Evolutionary conservation across 495 filamentous ascomycete genomes (phyloP), one percentile per base, ranked within the genome.

Genomic region (Pyrenopolyporus hunteri): DNA sequence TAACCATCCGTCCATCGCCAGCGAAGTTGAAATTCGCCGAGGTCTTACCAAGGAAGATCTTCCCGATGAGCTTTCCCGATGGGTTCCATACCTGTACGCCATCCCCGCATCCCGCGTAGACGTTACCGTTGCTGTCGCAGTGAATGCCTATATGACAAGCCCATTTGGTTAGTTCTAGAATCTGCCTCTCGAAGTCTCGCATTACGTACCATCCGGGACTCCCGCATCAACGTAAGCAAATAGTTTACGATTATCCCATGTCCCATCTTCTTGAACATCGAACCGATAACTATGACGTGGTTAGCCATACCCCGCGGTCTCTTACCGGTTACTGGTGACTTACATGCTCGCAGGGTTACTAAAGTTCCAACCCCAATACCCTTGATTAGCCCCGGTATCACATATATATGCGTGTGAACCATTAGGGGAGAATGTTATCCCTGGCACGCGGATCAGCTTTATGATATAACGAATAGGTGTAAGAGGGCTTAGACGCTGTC

Each of bases 61-160:
- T 86, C 13, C 85, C 86, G 3, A 89, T 67, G 2, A 87, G 74
- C 4, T 75, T 79, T 11, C 84, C 84, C 0, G 79, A 80, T 2
- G 80, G 72, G 44, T 80, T 83, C 75, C 76, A 88, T 3, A 88
- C 81, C 40, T 86, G 78, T n/a, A 87, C 75, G 19, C 86, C 85
- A 57, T 86, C 85, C 2, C 82, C 83, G 37, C 78, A 82, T 2
- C 80, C 85, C 17, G 78, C 73, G 57, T 86, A 89, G 4, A 89
- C 80, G 57, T 87, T 85, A 0, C 84, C 84, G 7, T 79, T 73
- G 25, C 75, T 73, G 67, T 89, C 85, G 58, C 74, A 76, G 61
- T 87, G 85, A 40, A 89, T 74, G 9, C 83, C 42, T 60, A 14
- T 9, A 33, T 0, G 17, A 40, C 1, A n/a, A 55, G 7, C 8